Evolutionary conservation across 257 asterid genomes (phyloP).

Genomic region (Cynanchum wilfordii): DNA sequence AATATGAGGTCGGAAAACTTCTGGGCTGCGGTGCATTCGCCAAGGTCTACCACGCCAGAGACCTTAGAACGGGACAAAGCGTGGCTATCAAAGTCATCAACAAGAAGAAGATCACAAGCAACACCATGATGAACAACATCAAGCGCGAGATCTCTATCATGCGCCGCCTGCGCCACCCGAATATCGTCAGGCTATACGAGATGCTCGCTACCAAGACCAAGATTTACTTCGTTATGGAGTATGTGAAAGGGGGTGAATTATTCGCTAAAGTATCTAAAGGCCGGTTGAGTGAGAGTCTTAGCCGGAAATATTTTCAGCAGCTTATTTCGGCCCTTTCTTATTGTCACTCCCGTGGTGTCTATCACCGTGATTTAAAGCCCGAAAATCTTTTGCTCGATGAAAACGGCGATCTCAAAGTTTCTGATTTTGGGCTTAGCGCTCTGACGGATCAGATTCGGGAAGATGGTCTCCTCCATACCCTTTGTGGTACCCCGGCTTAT

Average conservation of each 20-base stretch:
- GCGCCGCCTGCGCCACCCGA: constrained; percentile 58
- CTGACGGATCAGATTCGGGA: constrained; percentile 43
- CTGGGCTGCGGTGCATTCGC: constrained; percentile 96
- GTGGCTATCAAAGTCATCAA: constrained; percentile 67
- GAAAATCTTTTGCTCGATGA: constrained; percentile 82
- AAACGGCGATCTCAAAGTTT: constrained; percentile 63
- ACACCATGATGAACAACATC: constrained; percentile 35
- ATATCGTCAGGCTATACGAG: constrained; percentile 59
- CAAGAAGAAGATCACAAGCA: constrained; percentile 46
- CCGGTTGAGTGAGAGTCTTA: constrained; percentile 57
- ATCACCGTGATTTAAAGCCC: constrained; percentile 85
- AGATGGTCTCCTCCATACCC: constrained; percentile 75
- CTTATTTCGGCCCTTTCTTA: constrained; percentile 65
- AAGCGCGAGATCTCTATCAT: constrained; percentile 70
- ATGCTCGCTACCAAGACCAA: constrained; percentile 71
- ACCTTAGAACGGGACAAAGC: constrained; percentile 56
- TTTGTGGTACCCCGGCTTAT: constrained; percentile 94
- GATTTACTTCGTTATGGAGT: constrained; percentile 71
- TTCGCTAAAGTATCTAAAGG: constrained; percentile 62
- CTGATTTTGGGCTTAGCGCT: constrained; percentile 93
- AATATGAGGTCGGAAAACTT: constrained; percentile 77
- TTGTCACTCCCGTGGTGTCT: constrained; percentile 76
- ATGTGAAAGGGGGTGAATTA: constrained; percentile 80
- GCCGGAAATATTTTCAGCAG: constrained; percentile 73
- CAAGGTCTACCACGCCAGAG: constrained; percentile 83